Percentiles rank a stretch among this genome's conserved stretches.
These are phyloP conservation scores for Globisporangium radiosum DNA, from an alignment of 352 stramenopile species.

Conservation along the genomic window DNA sequence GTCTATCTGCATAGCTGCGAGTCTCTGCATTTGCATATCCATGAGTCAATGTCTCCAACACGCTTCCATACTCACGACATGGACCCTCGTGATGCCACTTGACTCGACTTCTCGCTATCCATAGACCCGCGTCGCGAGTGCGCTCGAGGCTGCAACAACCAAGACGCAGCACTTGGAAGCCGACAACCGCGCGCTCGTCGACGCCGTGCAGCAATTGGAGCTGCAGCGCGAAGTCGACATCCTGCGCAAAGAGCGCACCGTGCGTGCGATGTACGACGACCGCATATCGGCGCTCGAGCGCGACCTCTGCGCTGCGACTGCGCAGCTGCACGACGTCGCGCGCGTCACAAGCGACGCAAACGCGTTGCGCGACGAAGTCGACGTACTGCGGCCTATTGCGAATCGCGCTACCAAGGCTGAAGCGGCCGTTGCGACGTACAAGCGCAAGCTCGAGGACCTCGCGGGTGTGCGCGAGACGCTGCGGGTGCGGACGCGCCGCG, in stretches of 20 bases:
- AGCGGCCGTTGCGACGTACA: slow-evolving; percentile 49
- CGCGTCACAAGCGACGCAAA: slow-evolving; percentile 29
- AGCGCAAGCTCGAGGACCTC: slow-evolving; percentile 62
- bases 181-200: slow-evolving; percentile 25
- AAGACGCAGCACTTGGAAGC: slow-evolving; percentile 19
- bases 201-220: slow-evolving; percentile 28
- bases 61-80: too few relatives aligned
- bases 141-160: slow-evolving; percentile 18
- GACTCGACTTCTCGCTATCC: too few relatives aligned
- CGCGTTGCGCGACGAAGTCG: slow-evolving; percentile 53
- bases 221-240: slow-evolving; percentile 41
- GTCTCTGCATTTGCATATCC: too few relatives aligned
- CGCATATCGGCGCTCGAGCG: slow-evolving; percentile 37
- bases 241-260: slow-evolving; percentile 46
- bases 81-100: too few relatives aligned
- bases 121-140: slow-evolving; percentile 32
- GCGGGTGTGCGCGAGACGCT: slow-evolving; percentile 42
- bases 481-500: slow-evolving; percentile 12
- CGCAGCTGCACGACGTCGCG: slow-evolving; percentile 28
- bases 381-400: slow-evolving; percentile 49
- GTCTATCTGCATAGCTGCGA: too few relatives aligned
- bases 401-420: slow-evolving; percentile 47
- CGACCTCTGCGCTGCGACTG: slow-evolving; percentile 24
- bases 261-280: slow-evolving; percentile 48
- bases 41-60: too few relatives aligned